Evolutionary conservation across 2,329 filamentous ascomycete genomes (phyloP).

Genomic region (Colletotrichum shisoi): DNA sequence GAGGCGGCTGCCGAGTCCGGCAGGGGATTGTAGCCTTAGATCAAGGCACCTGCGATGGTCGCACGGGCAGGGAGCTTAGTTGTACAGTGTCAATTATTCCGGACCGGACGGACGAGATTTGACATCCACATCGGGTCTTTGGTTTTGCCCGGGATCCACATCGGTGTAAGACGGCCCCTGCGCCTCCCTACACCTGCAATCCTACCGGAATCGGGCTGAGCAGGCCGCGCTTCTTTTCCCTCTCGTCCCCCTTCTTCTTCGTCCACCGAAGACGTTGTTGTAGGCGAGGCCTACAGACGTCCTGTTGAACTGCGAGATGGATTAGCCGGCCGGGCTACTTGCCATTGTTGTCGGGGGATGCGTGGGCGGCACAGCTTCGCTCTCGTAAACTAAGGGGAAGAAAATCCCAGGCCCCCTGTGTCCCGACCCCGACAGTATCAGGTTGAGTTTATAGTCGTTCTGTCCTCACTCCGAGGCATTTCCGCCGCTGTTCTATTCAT

Average conservation of each 20-base stretch:
- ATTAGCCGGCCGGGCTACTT: background rate
- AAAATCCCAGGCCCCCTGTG: background rate
- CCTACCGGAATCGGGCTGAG: no score
- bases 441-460: background rate
- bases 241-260: background rate
- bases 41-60: no score
- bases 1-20: no score
- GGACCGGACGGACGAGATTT: background rate
- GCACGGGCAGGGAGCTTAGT: background rate
- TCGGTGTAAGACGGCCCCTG: conserved; percentile 25
- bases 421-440: background rate
- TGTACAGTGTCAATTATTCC: background rate
- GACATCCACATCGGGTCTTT: background rate
- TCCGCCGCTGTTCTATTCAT: no score
- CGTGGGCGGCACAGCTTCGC: no score
- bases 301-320: background rate
- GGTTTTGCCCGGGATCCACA: conserved; percentile 21
- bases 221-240: no score
- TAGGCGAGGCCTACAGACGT: no score
- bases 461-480: no score
- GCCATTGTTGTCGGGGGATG: background rate
- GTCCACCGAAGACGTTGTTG: no score
- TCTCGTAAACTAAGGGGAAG: background rate
- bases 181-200: background rate
- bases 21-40: no score